A percentile compares a stretch with the other conserved stretches of the same genome.
Conservation (phyloP, 2,329 filamentous ascomycete genomes). For the Samsoniella hepiali region DNA sequence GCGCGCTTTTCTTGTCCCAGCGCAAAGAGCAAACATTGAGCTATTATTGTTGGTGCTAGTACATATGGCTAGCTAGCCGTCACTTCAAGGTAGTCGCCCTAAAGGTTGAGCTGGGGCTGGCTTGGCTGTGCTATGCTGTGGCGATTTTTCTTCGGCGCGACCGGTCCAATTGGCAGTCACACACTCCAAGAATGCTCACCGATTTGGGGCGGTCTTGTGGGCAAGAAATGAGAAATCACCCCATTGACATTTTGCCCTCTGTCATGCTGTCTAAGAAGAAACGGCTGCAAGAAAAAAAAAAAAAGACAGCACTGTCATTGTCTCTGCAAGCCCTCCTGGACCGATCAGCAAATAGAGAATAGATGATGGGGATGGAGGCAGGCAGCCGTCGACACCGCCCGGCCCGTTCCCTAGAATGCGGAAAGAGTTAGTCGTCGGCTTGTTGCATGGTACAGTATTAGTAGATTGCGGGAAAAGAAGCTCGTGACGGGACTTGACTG, state of each 20-base stretch:
- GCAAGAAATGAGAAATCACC: not conserved
- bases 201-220: not conserved
- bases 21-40: slow-evolving; percentile 6
- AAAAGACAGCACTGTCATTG: no score
- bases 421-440: not conserved
- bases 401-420: slow-evolving; percentile 6
- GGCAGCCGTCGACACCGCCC: not conserved
- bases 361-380: not conserved
- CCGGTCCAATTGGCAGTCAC: not conserved
- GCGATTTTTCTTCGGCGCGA: not conserved
- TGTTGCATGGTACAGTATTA: not conserved
- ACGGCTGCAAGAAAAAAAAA: not conserved
- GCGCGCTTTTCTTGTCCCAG: not conserved
- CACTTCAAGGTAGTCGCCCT: not conserved
- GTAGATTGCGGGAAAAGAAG: slow-evolving; percentile 6
- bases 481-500: slow-evolving; percentile 16
- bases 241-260: not conserved
- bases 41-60: not conserved
- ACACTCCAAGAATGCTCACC: not conserved
- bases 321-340: not conserved
- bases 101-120: not conserved
- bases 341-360: not conserved
- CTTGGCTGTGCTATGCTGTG: not conserved
- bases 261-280: not conserved
- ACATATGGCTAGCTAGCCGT: no score